Evolutionary conservation across 2,329 filamentous ascomycete species (phyloP), one percentile per base, ranked within the genome.

Genomic region (Dissoconium aciculare): DNA sequence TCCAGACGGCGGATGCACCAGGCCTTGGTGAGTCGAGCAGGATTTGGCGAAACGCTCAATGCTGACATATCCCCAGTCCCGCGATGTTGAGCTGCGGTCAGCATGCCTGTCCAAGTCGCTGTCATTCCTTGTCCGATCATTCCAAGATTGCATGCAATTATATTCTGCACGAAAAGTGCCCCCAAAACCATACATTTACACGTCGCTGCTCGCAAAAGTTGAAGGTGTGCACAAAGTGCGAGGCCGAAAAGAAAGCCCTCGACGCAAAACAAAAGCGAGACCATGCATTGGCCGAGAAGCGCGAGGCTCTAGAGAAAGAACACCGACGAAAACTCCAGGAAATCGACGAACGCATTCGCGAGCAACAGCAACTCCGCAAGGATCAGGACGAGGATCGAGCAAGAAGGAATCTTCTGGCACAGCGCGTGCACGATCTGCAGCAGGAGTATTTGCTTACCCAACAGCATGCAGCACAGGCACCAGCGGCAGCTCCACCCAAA

Each of bases 1-100:
- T 23, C 78, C 78, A 0, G 75, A 84, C 45, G 78, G 79, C 4
- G 79, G 79, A 0, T 84, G 78, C 38, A 56, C 56, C 0, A 58
- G 70, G 28, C 60, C 59, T 12, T 84, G 78, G 71, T 34, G 31
- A 31, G 37, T 31, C 50, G 26, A 28, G 14, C n/a, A 15, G 26
- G 26, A 28, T 28, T n/a, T 15, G 62, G 54, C 13, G 11, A 21
- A 28, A 8, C 31, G 30, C 29, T 19, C 36, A 52, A 30, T 15
- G 10, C 35, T 42, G 34, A 52, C 27, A 10, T n/a, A 13, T 5
- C 9, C 4, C 30, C 6, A 74, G 72, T 48, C 60, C 57, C 2
- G 53, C 43, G 0, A 42, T 49, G 2, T 54, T 82, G 2, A 58
- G 47, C 2, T 83, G 78, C 32, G 64, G 64, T 0, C 21, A 63